These are phyloP conservation scores for Puccinia hordei DNA, from an alignment of 1,284 basidiomycete species.

Conservation along the genomic window DNA sequence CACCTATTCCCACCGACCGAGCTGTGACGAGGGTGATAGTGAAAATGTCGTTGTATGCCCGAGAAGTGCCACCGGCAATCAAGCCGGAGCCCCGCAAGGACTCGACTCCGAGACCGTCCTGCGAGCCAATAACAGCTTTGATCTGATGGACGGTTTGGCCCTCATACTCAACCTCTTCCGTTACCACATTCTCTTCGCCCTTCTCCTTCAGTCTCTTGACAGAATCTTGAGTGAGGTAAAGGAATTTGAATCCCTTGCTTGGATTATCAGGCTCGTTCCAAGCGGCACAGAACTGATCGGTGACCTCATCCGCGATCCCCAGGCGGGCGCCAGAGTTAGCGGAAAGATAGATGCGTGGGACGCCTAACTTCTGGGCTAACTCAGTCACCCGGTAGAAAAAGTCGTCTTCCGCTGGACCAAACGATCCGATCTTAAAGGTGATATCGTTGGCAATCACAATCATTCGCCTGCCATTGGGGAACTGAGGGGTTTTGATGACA, in stretches of 20 bases:
- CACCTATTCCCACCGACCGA: constrained; percentile 97
- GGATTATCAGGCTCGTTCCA: constrained; percentile 81
- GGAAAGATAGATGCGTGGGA: constrained; percentile 94
- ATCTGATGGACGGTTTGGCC: constrained; percentile 90
- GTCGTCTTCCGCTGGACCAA: constrained; percentile 91
- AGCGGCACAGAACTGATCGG: constrained; percentile 85
- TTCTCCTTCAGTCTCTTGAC: constrained; percentile 67
- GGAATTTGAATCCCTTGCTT: constrained; percentile 93
- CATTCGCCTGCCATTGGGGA: constrained; percentile 79
- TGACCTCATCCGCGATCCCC: constrained; percentile 89
- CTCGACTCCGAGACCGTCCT: constrained; percentile 98
- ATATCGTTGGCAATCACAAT: constrained; percentile 98
- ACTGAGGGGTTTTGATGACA: constrained; percentile 90
- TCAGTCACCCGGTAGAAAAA: constrained; percentile 95
- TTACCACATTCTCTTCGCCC: constrained; percentile 71
- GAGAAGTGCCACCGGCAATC: constrained; percentile 96
- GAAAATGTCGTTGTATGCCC: constrained; percentile 98
- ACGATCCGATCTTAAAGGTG: constrained; percentile 97
- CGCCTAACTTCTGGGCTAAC: constrained; percentile 81
- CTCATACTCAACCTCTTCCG: constrained; percentile 78
- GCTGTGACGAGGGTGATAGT: constrained; percentile 98
- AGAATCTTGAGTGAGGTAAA: constrained; percentile 71
- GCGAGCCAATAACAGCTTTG: constrained; percentile 91
- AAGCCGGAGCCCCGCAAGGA: constrained; percentile 93
- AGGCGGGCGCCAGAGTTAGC: constrained; percentile 98